Evolutionary conservation across 225 moss, liverwort and hornwort genomes (phyloP).

Genomic region (Physcomitrium patens): DNA sequence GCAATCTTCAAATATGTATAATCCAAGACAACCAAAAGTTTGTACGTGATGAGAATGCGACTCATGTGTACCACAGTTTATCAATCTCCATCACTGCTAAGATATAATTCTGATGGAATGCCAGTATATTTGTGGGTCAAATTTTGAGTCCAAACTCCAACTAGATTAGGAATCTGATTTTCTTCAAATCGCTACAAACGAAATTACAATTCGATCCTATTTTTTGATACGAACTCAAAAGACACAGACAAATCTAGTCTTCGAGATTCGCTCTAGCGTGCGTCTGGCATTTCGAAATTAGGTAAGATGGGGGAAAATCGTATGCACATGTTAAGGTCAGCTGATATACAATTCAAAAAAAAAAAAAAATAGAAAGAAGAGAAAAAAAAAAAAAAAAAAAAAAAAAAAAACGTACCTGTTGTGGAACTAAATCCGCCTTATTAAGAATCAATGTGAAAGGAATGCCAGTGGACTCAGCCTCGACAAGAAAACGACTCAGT

Average conservation of each 20-base stretch:
- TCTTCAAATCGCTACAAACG: background rate
- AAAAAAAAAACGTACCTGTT: slow-evolving; percentile 41
- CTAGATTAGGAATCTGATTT: background rate
- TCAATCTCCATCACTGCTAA: background rate
- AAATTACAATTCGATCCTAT: background rate
- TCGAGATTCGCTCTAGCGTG: background rate
- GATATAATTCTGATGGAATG: background rate
- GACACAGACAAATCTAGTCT: background rate
- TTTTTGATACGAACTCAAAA: background rate
- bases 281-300: slow-evolving; percentile 1
- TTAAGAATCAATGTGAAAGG: slow-evolving; percentile 88
- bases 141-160: background rate
- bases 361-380: background rate
- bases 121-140: background rate
- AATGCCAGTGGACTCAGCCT: slow-evolving; percentile 90
- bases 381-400: background rate
- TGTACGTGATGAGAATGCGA: background rate
- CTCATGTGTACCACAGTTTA: background rate
- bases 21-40: background rate
- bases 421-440: slow-evolving; percentile 77
- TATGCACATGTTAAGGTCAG: background rate
- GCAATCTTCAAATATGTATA: background rate
- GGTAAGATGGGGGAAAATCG: background rate
- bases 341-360: background rate
- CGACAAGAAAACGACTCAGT: slow-evolving; percentile 85